Evolutionary conservation across 2,329 filamentous ascomycete genomes (phyloP).

Genomic region (Fusarium illudens): DNA sequence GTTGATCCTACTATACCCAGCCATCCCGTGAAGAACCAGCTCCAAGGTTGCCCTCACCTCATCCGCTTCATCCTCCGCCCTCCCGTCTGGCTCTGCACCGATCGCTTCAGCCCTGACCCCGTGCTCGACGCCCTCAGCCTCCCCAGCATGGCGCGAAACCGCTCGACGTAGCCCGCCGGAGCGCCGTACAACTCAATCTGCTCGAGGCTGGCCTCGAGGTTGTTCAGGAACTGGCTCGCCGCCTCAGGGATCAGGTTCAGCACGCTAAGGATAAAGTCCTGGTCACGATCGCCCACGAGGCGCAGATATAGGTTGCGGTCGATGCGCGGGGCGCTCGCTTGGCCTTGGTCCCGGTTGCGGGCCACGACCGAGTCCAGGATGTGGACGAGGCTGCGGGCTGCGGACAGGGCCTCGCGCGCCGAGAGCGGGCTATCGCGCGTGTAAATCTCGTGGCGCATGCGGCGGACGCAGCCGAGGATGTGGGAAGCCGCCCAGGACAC

Average conservation of each 20-base stretch:
- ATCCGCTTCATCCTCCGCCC: conserved; percentile 46
- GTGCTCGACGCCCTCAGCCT: conserved; percentile 43
- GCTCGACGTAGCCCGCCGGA: conserved; percentile 48
- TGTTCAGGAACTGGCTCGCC: conserved; percentile 54
- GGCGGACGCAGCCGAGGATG: conserved; percentile 52
- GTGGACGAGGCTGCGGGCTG: conserved; percentile 57
- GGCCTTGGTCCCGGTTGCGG: conserved; percentile 51
- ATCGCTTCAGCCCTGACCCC: conserved; percentile 46
- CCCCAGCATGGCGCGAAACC: conserved; percentile 45
- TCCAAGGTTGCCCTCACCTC: conserved; percentile 39
- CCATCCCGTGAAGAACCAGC: neutral
- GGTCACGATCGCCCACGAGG: conserved; percentile 56
- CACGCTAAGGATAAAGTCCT: conserved; percentile 56
- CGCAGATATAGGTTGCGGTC: conserved; percentile 59
- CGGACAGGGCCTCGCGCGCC: conserved; percentile 52
- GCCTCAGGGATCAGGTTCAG: conserved; percentile 55
- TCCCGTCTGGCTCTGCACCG: conserved; percentile 36
- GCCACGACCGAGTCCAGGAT: conserved; percentile 57
- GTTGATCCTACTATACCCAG: neutral
- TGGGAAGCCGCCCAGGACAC: conserved; percentile 61
- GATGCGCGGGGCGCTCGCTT: conserved; percentile 31
- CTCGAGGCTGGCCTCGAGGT: conserved; percentile 47
- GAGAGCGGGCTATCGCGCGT: conserved; percentile 50
- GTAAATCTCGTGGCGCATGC: conserved; percentile 55
- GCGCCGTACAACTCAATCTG: conserved; percentile 47